A percentile compares a stretch with the other conserved stretches of the same genome.
Conservation (phyloP, 176 grass and related monocot genomes). For the Panicum miliaceum region DNA sequence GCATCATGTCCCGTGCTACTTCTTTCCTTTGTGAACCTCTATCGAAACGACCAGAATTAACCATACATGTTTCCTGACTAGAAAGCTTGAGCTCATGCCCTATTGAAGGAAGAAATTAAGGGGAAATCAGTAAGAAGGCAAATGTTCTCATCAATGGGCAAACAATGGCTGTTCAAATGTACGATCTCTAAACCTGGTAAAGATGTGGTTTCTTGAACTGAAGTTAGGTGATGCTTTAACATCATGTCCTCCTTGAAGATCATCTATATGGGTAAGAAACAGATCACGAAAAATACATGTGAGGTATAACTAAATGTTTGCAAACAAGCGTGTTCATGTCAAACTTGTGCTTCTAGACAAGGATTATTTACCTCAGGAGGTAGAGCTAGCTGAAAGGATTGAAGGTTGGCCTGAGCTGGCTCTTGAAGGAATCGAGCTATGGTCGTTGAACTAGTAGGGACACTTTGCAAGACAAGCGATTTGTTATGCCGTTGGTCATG, state of each 20-base stretch:
- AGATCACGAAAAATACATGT: not conserved
- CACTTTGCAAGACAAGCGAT: constrained; percentile 34
- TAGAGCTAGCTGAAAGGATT: constrained; percentile 44
- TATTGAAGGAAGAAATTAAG: constrained; percentile 27
- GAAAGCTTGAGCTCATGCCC: constrained; percentile 53
- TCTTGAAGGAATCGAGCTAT: constrained; percentile 46
- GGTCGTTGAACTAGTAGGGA: constrained; percentile 40
- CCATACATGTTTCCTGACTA: constrained; percentile 46
- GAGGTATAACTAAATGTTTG: constrained; percentile 7
- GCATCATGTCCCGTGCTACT: constrained; percentile 33
- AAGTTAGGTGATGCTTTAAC: constrained; percentile 46
- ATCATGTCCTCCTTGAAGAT: constrained; percentile 62
- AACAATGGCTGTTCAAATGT: not conserved
- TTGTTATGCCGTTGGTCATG: constrained; percentile 37
- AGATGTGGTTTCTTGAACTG: constrained; percentile 44
- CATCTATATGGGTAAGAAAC: constrained; percentile 43
- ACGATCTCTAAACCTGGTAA: constrained; percentile 48
- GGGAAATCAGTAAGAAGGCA: not conserved
- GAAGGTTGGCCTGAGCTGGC: constrained; percentile 44
- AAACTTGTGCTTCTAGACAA: constrained; percentile 8
- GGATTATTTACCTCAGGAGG: constrained; percentile 53
- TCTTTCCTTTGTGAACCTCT: constrained; percentile 44
- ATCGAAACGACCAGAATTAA: constrained; percentile 33
- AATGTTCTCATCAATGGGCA: not conserved
- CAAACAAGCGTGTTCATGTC: not conserved